Evolutionary conservation across 1,139 yeast genomes (phyloP).

Genomic region (Blastobotrys persicus): DNA sequence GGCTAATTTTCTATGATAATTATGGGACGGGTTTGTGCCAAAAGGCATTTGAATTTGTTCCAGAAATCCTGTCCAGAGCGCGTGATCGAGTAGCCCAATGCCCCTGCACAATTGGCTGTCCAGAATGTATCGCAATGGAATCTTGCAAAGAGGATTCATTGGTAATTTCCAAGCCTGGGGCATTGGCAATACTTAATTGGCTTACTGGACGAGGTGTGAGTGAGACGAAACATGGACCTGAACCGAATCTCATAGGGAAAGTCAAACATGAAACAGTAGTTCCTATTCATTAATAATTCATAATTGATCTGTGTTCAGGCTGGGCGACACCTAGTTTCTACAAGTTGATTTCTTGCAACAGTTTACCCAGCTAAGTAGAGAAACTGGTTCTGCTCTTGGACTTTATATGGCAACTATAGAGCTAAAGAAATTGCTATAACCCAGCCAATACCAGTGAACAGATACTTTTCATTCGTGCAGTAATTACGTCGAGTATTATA

Average conservation of each 20-base stretch:
- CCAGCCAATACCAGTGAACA: too few relatives aligned
- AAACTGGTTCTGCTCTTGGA: too few relatives aligned
- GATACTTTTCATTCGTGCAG: too few relatives aligned
- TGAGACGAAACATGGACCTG: conserved; percentile 74
- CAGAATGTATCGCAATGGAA: conserved; percentile 75
- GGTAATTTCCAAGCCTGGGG: conserved; percentile 86
- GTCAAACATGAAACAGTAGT: conserved; percentile 59
- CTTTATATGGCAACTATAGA: too few relatives aligned
- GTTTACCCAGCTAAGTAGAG: too few relatives aligned
- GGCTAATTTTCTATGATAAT: conserved; percentile 84
- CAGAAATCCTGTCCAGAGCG: conserved; percentile 60
- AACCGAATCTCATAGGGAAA: conserved; percentile 68
- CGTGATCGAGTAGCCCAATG: conserved; percentile 60
- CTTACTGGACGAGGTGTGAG: conserved; percentile 46
- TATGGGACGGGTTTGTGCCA: conserved; percentile 84
- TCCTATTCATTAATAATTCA: not conserved
- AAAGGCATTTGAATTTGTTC: conserved; percentile 75
- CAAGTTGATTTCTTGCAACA: too few relatives aligned
- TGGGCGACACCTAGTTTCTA: not conserved
- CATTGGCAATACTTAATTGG: conserved; percentile 61
- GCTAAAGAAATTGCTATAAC: too few relatives aligned
- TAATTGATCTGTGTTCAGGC: not conserved
- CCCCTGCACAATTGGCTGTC: conserved; percentile 85
- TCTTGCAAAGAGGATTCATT: conserved; percentile 76
- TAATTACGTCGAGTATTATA: too few relatives aligned